Evolutionary conservation across 2,329 filamentous ascomycete species (phyloP).

Genomic region (Daldinia sp.): DNA sequence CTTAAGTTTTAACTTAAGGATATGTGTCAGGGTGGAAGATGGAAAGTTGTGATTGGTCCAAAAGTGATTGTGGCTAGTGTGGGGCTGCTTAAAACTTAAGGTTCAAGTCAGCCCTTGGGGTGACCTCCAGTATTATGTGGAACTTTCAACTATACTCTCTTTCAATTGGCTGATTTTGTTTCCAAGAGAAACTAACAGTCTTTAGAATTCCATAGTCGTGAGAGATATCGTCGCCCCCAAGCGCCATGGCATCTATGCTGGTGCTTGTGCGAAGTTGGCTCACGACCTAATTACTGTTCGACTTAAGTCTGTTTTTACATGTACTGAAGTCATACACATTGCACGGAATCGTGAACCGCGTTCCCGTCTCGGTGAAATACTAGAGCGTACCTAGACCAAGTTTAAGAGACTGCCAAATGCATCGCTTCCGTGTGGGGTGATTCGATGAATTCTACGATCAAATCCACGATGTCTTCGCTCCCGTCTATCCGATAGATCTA

Average conservation of each 20-base stretch:
- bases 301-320: conserved; percentile 2
- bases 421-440: conserved; percentile 1
- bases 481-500: conserved; percentile 2
- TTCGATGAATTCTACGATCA: not conserved
- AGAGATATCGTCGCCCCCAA: conserved; percentile 20
- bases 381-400: conserved; percentile 11
- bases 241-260: conserved; percentile 24
- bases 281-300: not conserved
- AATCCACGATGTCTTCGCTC: not conserved
- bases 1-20: too few species aligned
- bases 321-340: conserved; percentile 13
- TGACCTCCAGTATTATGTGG: too few species aligned
- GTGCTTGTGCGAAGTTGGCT: conserved; percentile 10
- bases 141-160: conserved; percentile 9
- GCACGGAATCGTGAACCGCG: conserved; percentile 33
- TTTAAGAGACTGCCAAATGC: conserved; percentile 6
- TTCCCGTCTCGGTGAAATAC: conserved; percentile 24
- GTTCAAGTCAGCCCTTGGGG: too few species aligned
- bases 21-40: too few species aligned
- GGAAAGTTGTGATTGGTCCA: too few species aligned
- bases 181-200: conserved; percentile 12
- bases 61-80: too few species aligned
- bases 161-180: conserved; percentile 32
- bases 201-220: conserved; percentile 3
- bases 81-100: too few species aligned